Evolutionary conservation across 495 filamentous ascomycete species (phyloP).

Genomic region (Saxophila tyrrhenica): DNA sequence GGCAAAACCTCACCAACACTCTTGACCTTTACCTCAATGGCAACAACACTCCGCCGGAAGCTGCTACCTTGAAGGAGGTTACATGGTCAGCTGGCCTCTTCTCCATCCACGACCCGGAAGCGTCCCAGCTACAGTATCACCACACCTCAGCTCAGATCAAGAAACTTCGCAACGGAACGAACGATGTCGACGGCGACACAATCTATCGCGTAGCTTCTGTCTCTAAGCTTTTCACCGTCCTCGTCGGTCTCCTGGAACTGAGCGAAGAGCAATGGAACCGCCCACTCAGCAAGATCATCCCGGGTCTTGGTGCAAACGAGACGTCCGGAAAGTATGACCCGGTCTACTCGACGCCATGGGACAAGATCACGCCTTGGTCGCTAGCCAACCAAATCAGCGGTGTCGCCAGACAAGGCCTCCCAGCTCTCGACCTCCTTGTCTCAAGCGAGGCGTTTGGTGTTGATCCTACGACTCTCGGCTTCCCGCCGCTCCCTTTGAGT

Average conservation of each 20-base stretch:
- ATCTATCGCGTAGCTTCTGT: conserved; percentile 24
- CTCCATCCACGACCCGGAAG: neutral
- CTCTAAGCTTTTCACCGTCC: conserved; percentile 25
- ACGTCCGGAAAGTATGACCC: neutral
- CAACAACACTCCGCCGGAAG: neutral
- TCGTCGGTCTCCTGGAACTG: conserved; percentile 18
- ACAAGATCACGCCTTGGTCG: conserved; percentile 22
- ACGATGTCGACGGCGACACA: conserved; percentile 19
- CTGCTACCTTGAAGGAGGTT: neutral
- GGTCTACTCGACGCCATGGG: conserved; percentile 13
- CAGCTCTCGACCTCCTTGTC: neutral
- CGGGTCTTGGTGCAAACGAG: neutral
- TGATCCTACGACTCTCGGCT: conserved; percentile 3
- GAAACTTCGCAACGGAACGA: conserved; percentile 2
- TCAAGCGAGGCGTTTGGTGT: neutral
- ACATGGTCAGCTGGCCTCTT: neutral
- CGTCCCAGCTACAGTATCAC: neutral
- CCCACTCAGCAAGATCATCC: conserved; percentile 18
- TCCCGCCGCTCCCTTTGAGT: conserved; percentile 16
- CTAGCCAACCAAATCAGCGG: conserved; percentile 25
- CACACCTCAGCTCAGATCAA: neutral
- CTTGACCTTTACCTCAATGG: neutral
- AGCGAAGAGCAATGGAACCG: conserved; percentile 22
- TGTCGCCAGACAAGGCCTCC: conserved; percentile 16
- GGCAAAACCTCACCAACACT: neutral